These are phyloP conservation scores for Colletotrichum paranaense DNA, from an alignment of 2,329 filamentous ascomycete genomes.

Conservation along the genomic window DNA sequence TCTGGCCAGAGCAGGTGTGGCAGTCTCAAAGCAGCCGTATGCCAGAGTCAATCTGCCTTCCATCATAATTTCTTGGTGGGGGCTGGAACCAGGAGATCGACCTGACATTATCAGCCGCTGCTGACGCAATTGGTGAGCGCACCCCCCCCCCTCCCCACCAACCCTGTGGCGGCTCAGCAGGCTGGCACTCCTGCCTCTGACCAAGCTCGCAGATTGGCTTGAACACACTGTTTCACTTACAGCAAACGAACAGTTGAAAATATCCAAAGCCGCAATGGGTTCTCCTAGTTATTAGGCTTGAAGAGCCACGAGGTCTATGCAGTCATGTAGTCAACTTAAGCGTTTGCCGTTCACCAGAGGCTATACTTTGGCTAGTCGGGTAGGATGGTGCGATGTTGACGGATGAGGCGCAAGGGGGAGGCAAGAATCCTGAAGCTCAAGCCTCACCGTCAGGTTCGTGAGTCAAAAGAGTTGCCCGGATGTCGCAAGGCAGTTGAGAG, in stretches of 20 bases:
- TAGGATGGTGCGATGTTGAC: neutral
- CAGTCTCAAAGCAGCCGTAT: neutral
- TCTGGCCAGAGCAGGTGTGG: neutral
- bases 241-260: neutral
- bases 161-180: neutral
- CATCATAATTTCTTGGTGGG: neutral
- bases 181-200: neutral
- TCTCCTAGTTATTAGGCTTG: neutral
- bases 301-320: neutral
- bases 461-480: neutral
- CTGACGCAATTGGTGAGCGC: neutral
- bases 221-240: neutral
- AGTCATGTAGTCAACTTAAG: neutral
- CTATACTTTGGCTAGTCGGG: neutral
- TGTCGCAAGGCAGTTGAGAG: neutral
- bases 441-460: neutral
- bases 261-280: neutral
- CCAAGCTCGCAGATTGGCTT: neutral
- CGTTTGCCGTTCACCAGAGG: neutral
- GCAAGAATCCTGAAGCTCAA: neutral
- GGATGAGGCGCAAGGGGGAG: conserved; percentile 1
- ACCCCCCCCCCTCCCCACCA: neutral
- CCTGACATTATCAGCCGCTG: no score
- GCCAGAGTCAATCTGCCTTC: neutral
- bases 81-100: neutral